Base-by-base conservation (phyloP, 2,329 filamentous ascomycete species). In the Emmonsia crescens region DNA sequence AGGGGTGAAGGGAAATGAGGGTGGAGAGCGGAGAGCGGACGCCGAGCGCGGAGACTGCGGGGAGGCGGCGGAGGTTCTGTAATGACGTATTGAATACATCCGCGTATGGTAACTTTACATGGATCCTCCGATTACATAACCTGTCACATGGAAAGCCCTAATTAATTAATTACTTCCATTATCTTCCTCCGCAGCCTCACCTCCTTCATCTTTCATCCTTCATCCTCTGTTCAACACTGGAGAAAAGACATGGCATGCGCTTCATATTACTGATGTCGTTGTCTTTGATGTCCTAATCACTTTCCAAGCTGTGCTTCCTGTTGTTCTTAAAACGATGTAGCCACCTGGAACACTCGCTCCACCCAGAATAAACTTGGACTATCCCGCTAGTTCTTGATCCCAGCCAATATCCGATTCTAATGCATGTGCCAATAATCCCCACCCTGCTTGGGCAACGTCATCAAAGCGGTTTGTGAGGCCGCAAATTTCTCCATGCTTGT, bases 401-500 rank as follows among this genome's bases (percentile, higher is more conserved):
- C 55, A 24, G 38, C 36, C 36, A 38, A 14, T 2, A 40, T 36
- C 56, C 24, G 21, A 19, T 46, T 49, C 52, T 16, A 49, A 31
- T 21, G 60, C 51, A 61, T 52, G 54, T 40, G 42, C 60, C 54
- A 24, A 48, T 31, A 49, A 61, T n/a, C 21, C 14, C 36, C 12
- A 19, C 10, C 10, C 49, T n/a, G 5, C 33, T 49, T 27, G 24
- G 31, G 21, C 40, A 31, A 59, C 48, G 38, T 55, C 48, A 31
- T 49, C 40, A 14, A 36, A 24, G 60, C 70, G 68, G 67, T 68
- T 65, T 68, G 59, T 61, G 62, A 61, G 59, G 61, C 59, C 52
- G 51, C 57, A 52, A 63, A 38, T 48, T 62, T 14, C 33, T 27
- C 69, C 70, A 78, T 78, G 76, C 71, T 78, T 61, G 71, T 77